Evolutionary conservation across 306 rosid genomes (phyloP).

Genomic region (Rosa persica): DNA sequence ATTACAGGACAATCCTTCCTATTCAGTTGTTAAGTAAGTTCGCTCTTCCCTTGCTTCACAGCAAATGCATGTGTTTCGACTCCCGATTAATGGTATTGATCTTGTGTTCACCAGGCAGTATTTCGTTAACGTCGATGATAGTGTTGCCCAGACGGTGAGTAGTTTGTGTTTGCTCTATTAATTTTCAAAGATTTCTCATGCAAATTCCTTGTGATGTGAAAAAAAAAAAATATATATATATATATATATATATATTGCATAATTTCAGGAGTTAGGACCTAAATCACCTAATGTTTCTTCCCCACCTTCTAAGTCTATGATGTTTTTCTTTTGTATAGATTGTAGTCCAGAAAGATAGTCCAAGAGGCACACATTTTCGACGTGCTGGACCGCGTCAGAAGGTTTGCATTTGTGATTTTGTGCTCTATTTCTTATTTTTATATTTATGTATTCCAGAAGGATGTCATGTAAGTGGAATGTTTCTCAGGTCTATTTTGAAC

Average conservation of each 20-base stretch:
- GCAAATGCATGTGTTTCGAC: not conserved
- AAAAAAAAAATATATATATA: not conserved
- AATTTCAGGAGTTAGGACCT: not conserved
- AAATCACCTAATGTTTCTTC: not conserved
- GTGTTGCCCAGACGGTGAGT: slow-evolving; percentile 52
- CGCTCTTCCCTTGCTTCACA: not conserved
- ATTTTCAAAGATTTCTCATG: not conserved
- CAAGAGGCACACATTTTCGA: slow-evolving; percentile 47
- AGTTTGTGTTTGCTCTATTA: not conserved
- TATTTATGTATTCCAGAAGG: not conserved
- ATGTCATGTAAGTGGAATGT: not conserved
- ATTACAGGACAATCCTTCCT: slow-evolving; percentile 50
- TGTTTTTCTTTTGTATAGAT: slow-evolving; percentile 30
- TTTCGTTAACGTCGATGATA: slow-evolving; percentile 41
- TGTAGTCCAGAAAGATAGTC: slow-evolving; percentile 34
- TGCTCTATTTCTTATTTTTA: not conserved
- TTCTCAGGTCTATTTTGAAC: slow-evolving; percentile 51
- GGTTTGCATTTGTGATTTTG: slow-evolving; percentile 20
- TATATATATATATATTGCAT: too few relatives aligned
- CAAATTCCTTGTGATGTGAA: not conserved
- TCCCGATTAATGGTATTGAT: not conserved
- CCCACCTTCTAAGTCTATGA: not conserved
- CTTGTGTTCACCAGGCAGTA: slow-evolving; percentile 35
- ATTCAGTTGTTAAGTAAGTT: slow-evolving; percentile 49
- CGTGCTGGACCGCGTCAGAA: slow-evolving; percentile 50